Evolutionary conservation across 106 monocot genomes (phyloP).

Genomic region (Cymbidium sinense): DNA sequence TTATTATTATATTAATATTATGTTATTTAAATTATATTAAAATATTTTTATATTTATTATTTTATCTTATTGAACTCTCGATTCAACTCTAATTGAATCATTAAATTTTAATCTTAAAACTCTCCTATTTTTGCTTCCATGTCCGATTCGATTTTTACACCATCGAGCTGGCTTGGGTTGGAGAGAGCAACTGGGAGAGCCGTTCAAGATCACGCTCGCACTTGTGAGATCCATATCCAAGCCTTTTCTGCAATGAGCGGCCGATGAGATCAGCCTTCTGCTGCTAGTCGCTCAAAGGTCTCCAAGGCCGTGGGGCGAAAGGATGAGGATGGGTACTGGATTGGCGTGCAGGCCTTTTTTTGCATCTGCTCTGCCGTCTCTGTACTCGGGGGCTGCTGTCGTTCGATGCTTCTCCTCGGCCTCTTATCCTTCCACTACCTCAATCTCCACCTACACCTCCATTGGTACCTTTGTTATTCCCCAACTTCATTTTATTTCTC

Average conservation of each 20-base stretch:
- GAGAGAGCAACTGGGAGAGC: too few species aligned
- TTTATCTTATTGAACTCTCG: too few species aligned
- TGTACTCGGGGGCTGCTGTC: not conserved
- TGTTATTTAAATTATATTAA: too few species aligned
- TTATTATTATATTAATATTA: too few species aligned
- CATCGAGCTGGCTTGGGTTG: too few species aligned
- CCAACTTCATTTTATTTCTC: not conserved
- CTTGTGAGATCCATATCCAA: not conserved
- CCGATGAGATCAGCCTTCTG: not conserved
- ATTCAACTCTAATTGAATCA: too few species aligned
- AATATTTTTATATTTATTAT: too few species aligned
- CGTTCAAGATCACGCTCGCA: not conserved
- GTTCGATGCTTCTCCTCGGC: slow-evolving; percentile 26
- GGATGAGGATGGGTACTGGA: slow-evolving; percentile 12
- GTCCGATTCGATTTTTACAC: too few species aligned
- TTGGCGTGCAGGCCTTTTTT: slow-evolving; percentile 14
- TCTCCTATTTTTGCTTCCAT: too few species aligned
- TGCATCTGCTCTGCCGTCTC: slow-evolving; percentile 19
- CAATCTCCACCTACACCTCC: slow-evolving; percentile 15
- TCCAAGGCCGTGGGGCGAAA: not conserved
- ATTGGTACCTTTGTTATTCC: slow-evolving; percentile 5
- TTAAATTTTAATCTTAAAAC: too few species aligned
- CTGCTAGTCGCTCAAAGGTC: not conserved
- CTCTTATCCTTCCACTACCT: slow-evolving; percentile 4
- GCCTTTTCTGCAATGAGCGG: not conserved